These are phyloP conservation scores for Sporobolomyces pararoseus DNA, from an alignment of 768 basidiomycete genomes.

Conservation along the genomic window DNA sequence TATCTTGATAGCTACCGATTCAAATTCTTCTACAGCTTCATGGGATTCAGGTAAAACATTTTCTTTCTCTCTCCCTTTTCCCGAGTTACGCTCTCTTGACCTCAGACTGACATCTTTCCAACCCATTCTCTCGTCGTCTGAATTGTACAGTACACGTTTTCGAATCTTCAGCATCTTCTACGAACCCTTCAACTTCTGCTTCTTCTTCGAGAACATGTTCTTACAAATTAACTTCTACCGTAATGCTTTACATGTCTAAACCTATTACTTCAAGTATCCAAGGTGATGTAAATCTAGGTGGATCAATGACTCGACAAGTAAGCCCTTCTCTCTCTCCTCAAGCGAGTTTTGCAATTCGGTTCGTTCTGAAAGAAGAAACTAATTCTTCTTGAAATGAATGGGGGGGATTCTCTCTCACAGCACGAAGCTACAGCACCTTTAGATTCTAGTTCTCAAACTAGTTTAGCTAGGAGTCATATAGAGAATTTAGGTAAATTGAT, in stretches of 20 bases:
- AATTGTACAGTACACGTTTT: slow-evolving; percentile 74
- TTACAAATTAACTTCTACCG: slow-evolving; percentile 94
- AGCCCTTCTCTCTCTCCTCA: slow-evolving; percentile 46
- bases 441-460: slow-evolving; percentile 44
- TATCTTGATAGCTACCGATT: slow-evolving; percentile 13
- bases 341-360: no score
- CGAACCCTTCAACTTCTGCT: slow-evolving; percentile 45
- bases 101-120: neutral
- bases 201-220: slow-evolving; percentile 88
- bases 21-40: slow-evolving; percentile 66
- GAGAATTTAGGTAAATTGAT: slow-evolving; percentile 91
- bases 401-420: slow-evolving; percentile 47
- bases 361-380: slow-evolving; percentile 50
- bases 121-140: neutral
- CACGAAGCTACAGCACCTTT: slow-evolving; percentile 39
- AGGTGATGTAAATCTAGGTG: slow-evolving; percentile 79
- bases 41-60: slow-evolving; percentile 70
- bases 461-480: slow-evolving; percentile 65
- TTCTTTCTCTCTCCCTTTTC: neutral
- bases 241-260: slow-evolving; percentile 81
- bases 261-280: slow-evolving; percentile 42
- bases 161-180: slow-evolving; percentile 56
- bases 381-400: no score
- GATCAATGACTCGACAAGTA: slow-evolving; percentile 96
- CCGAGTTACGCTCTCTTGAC: neutral